Conservation (phyloP, 805 yeast genomes). For the Dipodascus geniculatus region DNA sequence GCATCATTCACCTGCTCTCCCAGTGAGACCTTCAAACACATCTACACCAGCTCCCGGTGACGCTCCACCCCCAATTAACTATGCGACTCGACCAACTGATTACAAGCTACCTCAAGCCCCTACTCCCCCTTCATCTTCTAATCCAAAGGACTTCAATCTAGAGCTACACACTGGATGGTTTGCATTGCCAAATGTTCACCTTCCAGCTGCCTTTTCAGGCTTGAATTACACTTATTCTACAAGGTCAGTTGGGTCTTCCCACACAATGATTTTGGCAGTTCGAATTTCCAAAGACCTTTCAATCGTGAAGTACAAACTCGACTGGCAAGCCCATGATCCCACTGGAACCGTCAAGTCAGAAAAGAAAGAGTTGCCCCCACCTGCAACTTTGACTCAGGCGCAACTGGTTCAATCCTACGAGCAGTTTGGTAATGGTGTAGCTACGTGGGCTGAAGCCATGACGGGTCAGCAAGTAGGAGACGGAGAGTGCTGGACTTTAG, state of each 20-base stretch:
- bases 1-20: constrained; percentile 7
- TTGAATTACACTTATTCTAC: constrained; percentile 15
- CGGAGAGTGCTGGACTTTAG: constrained; percentile 33
- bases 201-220: constrained; percentile 21
- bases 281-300: constrained; percentile 24
- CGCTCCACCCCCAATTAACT: constrained; percentile 11
- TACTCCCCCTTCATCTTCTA: constrained; percentile 1
- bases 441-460: constrained; percentile 25
- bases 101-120: constrained; percentile 4
- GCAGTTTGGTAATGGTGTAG: constrained; percentile 24
- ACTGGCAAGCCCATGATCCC: constrained; percentile 25
- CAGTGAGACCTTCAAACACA: background rate
- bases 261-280: constrained; percentile 16
- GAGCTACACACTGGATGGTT: constrained; percentile 18
- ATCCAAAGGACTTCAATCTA: constrained; percentile 12
- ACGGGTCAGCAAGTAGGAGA: constrained; percentile 24
- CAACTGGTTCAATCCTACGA: constrained; percentile 18
- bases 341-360: constrained; percentile 27
- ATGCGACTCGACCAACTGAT: constrained; percentile 6
- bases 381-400: constrained; percentile 22
- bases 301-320: constrained; percentile 20
- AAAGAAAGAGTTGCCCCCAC: constrained; percentile 30
- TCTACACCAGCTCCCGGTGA: constrained; percentile 2
- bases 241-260: constrained; percentile 11
- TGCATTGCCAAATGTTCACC: constrained; percentile 13